A percentile compares a stretch with the other conserved stretches of the same genome.
phyloP scores from a whole-genome alignment of 441 rosid species.

The Populus tomentosa region DNA sequence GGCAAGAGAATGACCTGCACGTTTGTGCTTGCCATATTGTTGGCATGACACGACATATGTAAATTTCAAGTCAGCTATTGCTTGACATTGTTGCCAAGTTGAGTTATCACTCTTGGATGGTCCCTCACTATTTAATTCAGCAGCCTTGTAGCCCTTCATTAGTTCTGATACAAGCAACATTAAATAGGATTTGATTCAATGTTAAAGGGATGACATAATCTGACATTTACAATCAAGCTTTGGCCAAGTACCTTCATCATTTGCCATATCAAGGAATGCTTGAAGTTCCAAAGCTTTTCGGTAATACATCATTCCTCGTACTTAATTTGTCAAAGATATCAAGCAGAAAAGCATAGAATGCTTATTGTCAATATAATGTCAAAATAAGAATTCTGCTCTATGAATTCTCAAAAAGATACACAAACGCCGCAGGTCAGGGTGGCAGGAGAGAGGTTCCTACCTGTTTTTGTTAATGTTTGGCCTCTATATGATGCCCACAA shows the following conservation, averaged over 20 bases:
- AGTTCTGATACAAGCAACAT: conserved; percentile 43
- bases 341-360: not conserved
- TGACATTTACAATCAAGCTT: conserved; percentile 7
- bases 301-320: conserved; percentile 98
- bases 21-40: conserved; percentile 75
- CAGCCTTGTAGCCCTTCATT: conserved; percentile 98
- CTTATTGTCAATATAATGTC: not conserved
- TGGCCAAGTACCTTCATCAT: conserved; percentile 68
- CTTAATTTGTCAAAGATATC: conserved; percentile 29
- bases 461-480: conserved; percentile 37
- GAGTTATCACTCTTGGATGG: conserved; percentile 73
- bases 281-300: conserved; percentile 80
- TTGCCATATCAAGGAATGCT: conserved; percentile 90
- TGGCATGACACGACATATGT: conserved; percentile 94
- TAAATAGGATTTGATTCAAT: conserved; percentile 16
- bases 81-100: conserved; percentile 86
- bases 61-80: conserved; percentile 87
- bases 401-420: not conserved
- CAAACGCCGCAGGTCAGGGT: not conserved
- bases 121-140: conserved; percentile 69
- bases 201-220: not conserved
- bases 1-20: conserved; percentile 50
- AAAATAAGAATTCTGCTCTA: not conserved
- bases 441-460: conserved; percentile 37
- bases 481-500: conserved; percentile 85